Evolutionary conservation across 129 eudicot species (phyloP).

Genomic region (carrot (Daucus carota)): DH1_v3.0 NC_030389.2:13007501-13008000

Average conservation of each 20-base stretch:
- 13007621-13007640: neutral
- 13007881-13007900: slow-evolving; percentile 3
- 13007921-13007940: neutral
- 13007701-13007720: slow-evolving; percentile 13
- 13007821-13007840: neutral
- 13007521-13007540: slow-evolving; percentile 22
- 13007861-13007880: neutral
- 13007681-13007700: slow-evolving; percentile 10
- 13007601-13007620: neutral
- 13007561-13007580: slow-evolving; percentile 27
- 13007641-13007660: neutral
- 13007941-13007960: neutral
- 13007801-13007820: neutral
- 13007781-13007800: neutral
- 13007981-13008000: neutral
- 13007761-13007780: slow-evolving; percentile 4
- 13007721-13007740: slow-evolving; percentile 14
- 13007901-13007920: neutral
- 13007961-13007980: neutral
- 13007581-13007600: neutral
- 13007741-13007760: slow-evolving; percentile 7
- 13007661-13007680: neutral
- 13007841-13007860: neutral
- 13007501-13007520: slow-evolving; percentile 15
- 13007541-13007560: slow-evolving; percentile 32